phyloP scores from a whole-genome alignment of 2,329 filamentous ascomycete genomes.

The Fusarium sp. region DNA sequence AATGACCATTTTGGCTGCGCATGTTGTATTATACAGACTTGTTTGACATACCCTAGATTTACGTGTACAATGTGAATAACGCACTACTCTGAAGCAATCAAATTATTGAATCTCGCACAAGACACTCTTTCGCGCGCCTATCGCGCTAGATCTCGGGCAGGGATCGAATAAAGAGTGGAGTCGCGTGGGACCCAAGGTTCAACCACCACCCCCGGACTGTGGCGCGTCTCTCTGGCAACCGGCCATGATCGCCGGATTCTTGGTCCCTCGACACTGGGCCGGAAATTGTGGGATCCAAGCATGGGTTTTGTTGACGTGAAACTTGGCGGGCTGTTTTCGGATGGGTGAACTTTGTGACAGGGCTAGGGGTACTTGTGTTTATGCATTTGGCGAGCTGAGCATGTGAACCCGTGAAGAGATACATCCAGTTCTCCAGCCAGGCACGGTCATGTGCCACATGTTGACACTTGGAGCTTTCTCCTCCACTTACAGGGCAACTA shows the following conservation, averaged over 20 bases:
- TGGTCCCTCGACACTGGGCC: constrained; percentile 2
- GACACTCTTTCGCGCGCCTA: constrained; percentile 28
- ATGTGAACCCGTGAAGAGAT: too few species aligned
- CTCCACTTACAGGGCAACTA: too few species aligned
- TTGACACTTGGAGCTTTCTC: too few species aligned
- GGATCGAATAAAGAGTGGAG: constrained; percentile 11
- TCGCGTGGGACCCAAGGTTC: constrained; percentile 28
- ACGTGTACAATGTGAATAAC: constrained; percentile 36
- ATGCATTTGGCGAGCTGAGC: too few species aligned
- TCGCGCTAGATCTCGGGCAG: constrained; percentile 34
- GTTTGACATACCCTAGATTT: constrained; percentile 40
- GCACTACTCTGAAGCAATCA: constrained; percentile 20
- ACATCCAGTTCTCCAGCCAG: too few species aligned
- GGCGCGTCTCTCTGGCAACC: constrained; percentile 40
- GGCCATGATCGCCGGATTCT: constrained; percentile 12
- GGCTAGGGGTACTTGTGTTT: too few species aligned
- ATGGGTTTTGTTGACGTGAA: not conserved
- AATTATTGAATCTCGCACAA: not conserved
- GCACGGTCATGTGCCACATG: too few species aligned
- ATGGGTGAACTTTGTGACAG: too few species aligned
- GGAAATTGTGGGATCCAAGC: constrained; percentile 6
- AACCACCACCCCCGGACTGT: constrained; percentile 19
- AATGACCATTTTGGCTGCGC: constrained; percentile 5
- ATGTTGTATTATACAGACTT: constrained; percentile 38
- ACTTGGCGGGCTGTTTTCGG: not conserved